These are phyloP conservation scores for Xerocomus brunneocitrinus DNA, from an alignment of 768 basidiomycete species.

Conservation along the genomic window DNA sequence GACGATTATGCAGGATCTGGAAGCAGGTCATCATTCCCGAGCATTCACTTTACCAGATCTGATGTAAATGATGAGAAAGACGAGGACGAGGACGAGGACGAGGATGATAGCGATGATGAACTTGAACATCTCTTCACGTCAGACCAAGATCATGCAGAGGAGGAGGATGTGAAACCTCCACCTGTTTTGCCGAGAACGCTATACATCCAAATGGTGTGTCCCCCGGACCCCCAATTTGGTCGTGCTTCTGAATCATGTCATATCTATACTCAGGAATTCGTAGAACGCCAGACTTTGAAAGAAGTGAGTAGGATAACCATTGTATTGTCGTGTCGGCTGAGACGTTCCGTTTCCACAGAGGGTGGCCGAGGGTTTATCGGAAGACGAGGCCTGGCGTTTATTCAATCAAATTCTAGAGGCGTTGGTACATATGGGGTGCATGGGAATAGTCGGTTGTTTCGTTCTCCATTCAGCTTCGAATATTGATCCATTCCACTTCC, in stretches of 20 bases:
- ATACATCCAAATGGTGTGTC: conserved; percentile 91
- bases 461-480: background rate
- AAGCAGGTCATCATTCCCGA: conserved; percentile 66
- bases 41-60: conserved; percentile 72
- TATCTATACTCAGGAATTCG: conserved; percentile 60
- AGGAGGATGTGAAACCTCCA: conserved; percentile 28
- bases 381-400: conserved; percentile 85
- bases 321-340: background rate
- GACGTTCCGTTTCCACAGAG: conserved; percentile 36
- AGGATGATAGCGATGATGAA: conserved; percentile 38
- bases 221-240: background rate
- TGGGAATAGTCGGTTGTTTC: conserved; percentile 67
- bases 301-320: conserved; percentile 45
- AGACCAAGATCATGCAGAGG: conserved; percentile 28
- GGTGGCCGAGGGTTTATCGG: conserved; percentile 74
- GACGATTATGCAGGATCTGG: conserved; percentile 53
- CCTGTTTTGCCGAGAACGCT: conserved; percentile 49
- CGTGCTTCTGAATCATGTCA: background rate
- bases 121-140: conserved; percentile 33
- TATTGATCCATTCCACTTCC: conserved; percentile 22
- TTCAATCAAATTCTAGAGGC: conserved; percentile 91
- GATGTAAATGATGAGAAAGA: conserved; percentile 36
- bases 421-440: conserved; percentile 80
- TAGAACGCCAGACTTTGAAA: conserved; percentile 84
- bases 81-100: conserved; percentile 40